Evolutionary conservation across 1,284 basidiomycete genomes (phyloP), one percentile per base, ranked within the genome.

Genomic region (Cryptococcus sp.): DNA sequence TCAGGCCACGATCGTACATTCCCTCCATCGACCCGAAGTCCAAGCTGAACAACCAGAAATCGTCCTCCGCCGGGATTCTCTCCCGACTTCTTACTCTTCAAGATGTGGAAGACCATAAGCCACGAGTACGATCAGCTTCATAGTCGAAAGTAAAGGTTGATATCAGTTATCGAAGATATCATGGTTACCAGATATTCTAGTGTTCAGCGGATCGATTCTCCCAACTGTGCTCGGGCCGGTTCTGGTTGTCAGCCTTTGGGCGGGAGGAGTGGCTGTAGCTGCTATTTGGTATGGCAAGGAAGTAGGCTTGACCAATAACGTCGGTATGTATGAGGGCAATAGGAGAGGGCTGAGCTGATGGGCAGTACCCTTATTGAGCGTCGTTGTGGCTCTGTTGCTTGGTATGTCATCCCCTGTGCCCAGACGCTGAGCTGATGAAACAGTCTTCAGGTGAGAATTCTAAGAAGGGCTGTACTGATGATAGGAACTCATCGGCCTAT

Each of bases 181-280:
- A 32, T 93, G 91, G 87, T 76, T 92, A 21, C 86, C 87, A 10
- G 91, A 93, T 72, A 87, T 91, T 24, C 78, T 91, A 43, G 83
- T 88, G 24, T 58, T 90, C 59, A 84, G 66, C 23, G 61, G 63
- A 23, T 62, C 69, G 68, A 52, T 89, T 60, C 70, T 86, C 47
- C 87, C 88, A 2, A 66, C 67, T 19, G 69, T 78, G 39, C 39
- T 75, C 9, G 69, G 71, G 1, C 89, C 89, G 18, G 88, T 94
- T 14, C 66, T 89, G 25, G 89, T 86, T 4, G 83, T 92, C 41
- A 91, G 89, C 0, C 52, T 88, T 13, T 91, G 87, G 61, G 82
- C 91, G 2, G 66, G 66, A 1, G 57, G 60, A 19, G 71, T 76
- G 16, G 74, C 74, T n/a, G 56, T 57, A 24, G 67, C 66, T 13